Evolutionary conservation across 164 flowering plant species (phyloP), one percentile per base, ranked within the genome.

Genomic region (Santalum album): DNA sequence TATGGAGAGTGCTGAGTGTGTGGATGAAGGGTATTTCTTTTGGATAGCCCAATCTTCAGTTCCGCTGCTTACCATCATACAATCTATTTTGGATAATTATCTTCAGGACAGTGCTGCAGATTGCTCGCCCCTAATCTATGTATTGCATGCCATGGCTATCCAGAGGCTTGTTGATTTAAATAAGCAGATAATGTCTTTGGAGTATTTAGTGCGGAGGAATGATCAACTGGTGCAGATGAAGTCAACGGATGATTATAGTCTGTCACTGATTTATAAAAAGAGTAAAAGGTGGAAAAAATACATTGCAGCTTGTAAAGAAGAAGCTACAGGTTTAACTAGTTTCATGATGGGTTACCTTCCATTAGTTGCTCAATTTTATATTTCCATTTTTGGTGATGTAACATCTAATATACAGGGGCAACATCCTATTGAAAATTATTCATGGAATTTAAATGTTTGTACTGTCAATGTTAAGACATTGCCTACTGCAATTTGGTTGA

Each of bases 141-240:
- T 83, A 38, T 51, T 88, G 62, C 75, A 76, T 66, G 49, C 54
- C 25, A 80, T 88, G 84, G 78, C 86, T 69, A 57, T 83, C 52
- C 94, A 88, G 69, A 81, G 94, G 74, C 88, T 88, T 71, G 78
- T 65, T 66, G 95, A 84, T 74, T 64, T 92, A 71, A 88, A 79
- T 68, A 74, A 77, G 73, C 79, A 71, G 57, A 72, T 86, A 56
- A 70, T 68, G 36, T 72, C 81, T 44, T 58, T 73, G 11, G 79
- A 84, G 53, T 92, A 76, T 67, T 43, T 81, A 51, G 64, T 68
- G 56, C 75, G 74, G 54, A 62, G 50, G 36, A 63, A 47, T 65
- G 69, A 59, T n/a, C 52, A 61, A 47, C 20, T 57, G 29, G 38
- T 46, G 23, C 62, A 69, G 23, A 21, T 10, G 19, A 67, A 63